phyloP scores from a whole-genome alignment of 2,329 filamentous ascomycete genomes.

The Diaporthe eres region DNA sequence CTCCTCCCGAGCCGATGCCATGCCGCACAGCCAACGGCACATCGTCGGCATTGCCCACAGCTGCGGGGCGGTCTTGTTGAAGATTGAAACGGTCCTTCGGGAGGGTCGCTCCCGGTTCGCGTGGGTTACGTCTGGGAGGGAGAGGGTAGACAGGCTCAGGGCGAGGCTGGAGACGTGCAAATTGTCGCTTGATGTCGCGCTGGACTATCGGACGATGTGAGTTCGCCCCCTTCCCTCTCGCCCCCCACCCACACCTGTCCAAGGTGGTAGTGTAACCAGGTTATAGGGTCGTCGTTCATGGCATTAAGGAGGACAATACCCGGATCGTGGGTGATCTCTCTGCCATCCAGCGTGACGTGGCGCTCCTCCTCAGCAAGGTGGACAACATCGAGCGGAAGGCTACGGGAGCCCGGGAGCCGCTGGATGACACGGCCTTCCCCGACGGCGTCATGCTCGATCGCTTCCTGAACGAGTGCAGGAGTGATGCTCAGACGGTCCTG shows the following conservation, averaged over 20 bases:
- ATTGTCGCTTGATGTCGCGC: constrained; percentile 3
- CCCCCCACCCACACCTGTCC: no score
- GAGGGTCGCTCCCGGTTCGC: not conserved
- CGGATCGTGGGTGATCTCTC: not conserved
- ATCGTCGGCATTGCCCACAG: not conserved
- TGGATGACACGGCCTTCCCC: not conserved
- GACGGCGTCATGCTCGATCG: constrained; percentile 9
- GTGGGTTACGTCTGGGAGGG: constrained; percentile 1
- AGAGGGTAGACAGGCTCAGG: constrained; percentile 8
- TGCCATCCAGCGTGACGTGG: constrained; percentile 1
- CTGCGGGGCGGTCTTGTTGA: not conserved
- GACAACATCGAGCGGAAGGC: not conserved
- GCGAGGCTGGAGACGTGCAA: not conserved
- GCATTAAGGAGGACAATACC: constrained; percentile 28
- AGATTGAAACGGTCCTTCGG: not conserved
- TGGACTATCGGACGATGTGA: constrained; percentile 21
- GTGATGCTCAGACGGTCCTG: constrained; percentile 24
- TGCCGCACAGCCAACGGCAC: constrained; percentile 16
- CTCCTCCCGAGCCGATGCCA: no score
- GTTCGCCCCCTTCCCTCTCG: no score
- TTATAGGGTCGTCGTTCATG: not conserved
- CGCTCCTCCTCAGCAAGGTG: constrained; percentile 1
- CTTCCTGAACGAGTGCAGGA: constrained; percentile 5
- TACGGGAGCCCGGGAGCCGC: not conserved
- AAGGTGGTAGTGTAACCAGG: no score